phyloP scores from a whole-genome alignment of 345 rosid species.

The Mangifera indica region DNA sequence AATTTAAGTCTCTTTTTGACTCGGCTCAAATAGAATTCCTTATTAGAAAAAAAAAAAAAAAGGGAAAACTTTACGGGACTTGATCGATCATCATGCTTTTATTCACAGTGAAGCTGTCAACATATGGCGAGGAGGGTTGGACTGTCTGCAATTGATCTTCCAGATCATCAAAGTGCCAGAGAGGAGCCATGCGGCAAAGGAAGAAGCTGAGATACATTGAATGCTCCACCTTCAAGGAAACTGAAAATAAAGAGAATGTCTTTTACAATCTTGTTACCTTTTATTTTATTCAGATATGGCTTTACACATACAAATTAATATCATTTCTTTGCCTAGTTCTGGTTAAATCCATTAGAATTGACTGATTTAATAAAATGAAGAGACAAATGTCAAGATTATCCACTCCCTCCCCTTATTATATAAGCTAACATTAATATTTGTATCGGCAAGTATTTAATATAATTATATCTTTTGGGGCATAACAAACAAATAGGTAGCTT shows the following conservation, averaged over 20 bases:
- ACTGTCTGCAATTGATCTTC: conserved; percentile 13
- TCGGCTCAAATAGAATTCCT: too few species aligned
- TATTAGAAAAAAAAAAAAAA: too few species aligned
- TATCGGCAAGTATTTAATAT: neutral
- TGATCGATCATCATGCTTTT: neutral
- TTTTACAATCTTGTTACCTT: neutral
- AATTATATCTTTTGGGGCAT: neutral
- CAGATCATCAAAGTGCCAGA: neutral
- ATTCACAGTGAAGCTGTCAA: too few species aligned
- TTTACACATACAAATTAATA: neutral
- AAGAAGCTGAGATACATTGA: conserved; percentile 17
- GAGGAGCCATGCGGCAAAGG: conserved; percentile 14
- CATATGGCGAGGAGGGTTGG: neutral
- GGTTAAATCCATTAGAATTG: neutral
- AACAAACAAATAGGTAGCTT: neutral
- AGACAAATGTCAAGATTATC: too few species aligned
- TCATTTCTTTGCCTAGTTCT: neutral
- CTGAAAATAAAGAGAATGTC: neutral
- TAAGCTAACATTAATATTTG: neutral
- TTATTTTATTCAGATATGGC: neutral
- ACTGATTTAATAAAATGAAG: neutral
- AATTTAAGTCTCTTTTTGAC: too few species aligned
- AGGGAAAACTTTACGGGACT: neutral
- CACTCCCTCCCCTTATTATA: too few species aligned
- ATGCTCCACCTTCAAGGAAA: conserved; percentile 4